These are phyloP conservation scores for Aureobasidium sp. DNA, from an alignment of 2,329 filamentous ascomycete genomes.

Conservation along the genomic window DNA sequence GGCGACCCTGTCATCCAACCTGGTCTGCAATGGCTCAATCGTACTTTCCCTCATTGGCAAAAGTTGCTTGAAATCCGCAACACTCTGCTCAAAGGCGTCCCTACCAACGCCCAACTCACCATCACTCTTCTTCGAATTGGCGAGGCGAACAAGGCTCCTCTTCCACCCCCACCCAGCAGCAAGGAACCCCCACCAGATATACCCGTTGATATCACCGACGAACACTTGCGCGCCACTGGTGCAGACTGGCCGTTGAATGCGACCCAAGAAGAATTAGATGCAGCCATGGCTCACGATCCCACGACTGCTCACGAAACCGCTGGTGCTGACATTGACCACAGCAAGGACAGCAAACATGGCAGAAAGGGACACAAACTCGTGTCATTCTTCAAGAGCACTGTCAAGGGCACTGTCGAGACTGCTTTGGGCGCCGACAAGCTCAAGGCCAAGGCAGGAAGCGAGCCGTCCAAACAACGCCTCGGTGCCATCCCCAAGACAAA, in stretches of 20 bases:
- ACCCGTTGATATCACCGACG: slow-evolving; percentile 41
- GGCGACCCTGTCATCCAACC: slow-evolving; percentile 63
- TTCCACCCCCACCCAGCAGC: slow-evolving; percentile 52
- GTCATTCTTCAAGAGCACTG: slow-evolving; percentile 57
- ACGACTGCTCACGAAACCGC: slow-evolving; percentile 40
- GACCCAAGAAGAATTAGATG: slow-evolving; percentile 55
- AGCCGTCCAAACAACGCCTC: slow-evolving; percentile 59
- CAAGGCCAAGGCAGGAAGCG: slow-evolving; percentile 54
- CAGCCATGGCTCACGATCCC: slow-evolving; percentile 44
- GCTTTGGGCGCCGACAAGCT: slow-evolving; percentile 62
- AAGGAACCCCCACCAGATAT: slow-evolving; percentile 38
- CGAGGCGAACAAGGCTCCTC: slow-evolving; percentile 69
- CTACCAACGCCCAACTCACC: slow-evolving; percentile 77
- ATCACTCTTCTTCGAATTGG: slow-evolving; percentile 73
- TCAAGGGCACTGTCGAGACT: slow-evolving; percentile 64
- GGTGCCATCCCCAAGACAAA: slow-evolving; percentile 53
- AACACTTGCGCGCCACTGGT: slow-evolving; percentile 43
- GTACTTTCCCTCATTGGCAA: slow-evolving; percentile 60
- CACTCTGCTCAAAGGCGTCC: slow-evolving; percentile 69
- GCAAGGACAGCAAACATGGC: slow-evolving; percentile 40
- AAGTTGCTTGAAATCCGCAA: slow-evolving; percentile 66
- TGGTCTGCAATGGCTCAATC: slow-evolving; percentile 51
- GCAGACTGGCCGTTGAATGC: slow-evolving; percentile 52
- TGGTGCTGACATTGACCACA: slow-evolving; percentile 44
- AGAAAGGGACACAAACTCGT: slow-evolving; percentile 46